phyloP scores from a whole-genome alignment of 148 eudicot genomes.

The Diospyros kaki region DNA sequence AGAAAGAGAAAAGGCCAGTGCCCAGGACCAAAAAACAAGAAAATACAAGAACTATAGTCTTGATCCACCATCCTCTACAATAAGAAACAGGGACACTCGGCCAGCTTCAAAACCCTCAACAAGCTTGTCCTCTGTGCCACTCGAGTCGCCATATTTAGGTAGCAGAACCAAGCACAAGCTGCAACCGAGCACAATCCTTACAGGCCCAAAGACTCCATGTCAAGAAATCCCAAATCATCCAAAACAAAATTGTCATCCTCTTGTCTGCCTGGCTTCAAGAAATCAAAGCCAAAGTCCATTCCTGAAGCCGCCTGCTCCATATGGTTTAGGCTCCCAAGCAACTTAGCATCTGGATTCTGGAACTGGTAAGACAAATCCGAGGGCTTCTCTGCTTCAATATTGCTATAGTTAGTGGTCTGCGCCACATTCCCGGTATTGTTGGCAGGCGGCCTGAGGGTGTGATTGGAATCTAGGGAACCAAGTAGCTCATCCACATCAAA shows the following conservation, averaged over 20 bases:
- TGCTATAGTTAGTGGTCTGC: background rate
- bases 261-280: conserved; percentile 40
- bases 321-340: conserved; percentile 11
- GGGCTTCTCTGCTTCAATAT: background rate
- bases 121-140: too few relatives aligned
- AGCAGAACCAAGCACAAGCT: too few relatives aligned
- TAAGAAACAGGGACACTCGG: too few relatives aligned
- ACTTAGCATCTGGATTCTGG: conserved; percentile 12
- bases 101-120: too few relatives aligned
- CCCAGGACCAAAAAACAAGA: too few relatives aligned
- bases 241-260: conserved; percentile 32
- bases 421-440: conserved; percentile 6
- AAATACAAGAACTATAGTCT: too few relatives aligned
- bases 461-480: conserved; percentile 23
- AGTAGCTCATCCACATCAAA: conserved; percentile 64
- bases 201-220: conserved; percentile 1
- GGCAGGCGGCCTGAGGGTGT: background rate
- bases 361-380: conserved; percentile 15
- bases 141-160: too few relatives aligned
- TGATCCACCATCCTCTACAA: too few relatives aligned
- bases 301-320: conserved; percentile 11
- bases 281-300: conserved; percentile 32
- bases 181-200: background rate
- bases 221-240: conserved; percentile 19
- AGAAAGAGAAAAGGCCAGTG: background rate